Evolutionary conservation across 140 eudicot genomes (phyloP), one percentile per base, ranked within the genome.

Genomic region (Oenanthe javanica): DNA sequence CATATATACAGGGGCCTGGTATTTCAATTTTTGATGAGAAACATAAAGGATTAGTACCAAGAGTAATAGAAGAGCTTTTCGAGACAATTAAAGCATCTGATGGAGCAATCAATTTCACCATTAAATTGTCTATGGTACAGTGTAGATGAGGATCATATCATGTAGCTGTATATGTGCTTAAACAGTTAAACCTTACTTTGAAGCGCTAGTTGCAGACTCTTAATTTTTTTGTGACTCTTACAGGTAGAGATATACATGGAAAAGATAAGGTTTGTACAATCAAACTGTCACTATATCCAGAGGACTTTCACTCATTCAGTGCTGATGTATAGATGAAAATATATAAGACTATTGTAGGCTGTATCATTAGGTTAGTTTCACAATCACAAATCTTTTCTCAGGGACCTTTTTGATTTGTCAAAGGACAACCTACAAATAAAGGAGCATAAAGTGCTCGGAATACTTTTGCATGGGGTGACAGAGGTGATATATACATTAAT

Each of bases 241-340:
- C 94, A 94, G 98, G 98, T 92, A 4, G 98, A 94, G 88, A 90
- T 94, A 80, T 90, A 94, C 77, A 90, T 94, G 97, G 98, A 94
- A 86, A 94, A 82, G 89, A 93, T 94, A 81, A 92, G 98, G 98
- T 94, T 77, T 72, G 97, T 76, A 63, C 55, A 46, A 73, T 76
- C 72, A 48, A 64, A 84, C 77, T 25, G 2, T 79, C 46, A 66
- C 66, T 55, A n/a, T 76, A 49, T 49, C 52, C 71, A 23, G 16
- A 23, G 40, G 71, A 25, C 40, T 23, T 23, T 63, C 74, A 69
- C 1, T 36, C 46, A 69, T 69, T 18, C 45, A 85, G 49, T 48
- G 13, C 27, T 40, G 43, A 82, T 70, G 47, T 47, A 23, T 76
- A 70, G n/a, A 12, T 69, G 49, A 69, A 52, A 21, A 71, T 54